phyloP scores from a whole-genome alignment of 2,329 filamentous ascomycete species.

The Neofusicoccum kwambonambiense region DNA sequence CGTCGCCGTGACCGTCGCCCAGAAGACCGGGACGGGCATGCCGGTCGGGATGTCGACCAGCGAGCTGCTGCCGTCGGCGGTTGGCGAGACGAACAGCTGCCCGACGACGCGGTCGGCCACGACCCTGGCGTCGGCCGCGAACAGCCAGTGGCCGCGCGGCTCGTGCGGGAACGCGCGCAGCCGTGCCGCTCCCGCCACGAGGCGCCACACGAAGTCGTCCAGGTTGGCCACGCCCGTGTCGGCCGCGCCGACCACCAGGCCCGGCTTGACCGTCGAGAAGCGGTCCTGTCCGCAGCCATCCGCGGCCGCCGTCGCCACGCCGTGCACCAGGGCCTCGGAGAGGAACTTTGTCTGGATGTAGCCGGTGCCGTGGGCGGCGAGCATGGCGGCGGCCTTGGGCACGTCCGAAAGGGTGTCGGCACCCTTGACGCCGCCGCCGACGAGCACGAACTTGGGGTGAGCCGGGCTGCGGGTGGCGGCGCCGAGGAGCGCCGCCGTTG shows the following conservation, averaged over 20 bases:
- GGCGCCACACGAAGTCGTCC: not conserved
- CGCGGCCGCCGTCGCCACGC: not conserved
- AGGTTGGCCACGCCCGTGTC: not conserved
- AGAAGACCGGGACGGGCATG: not conserved
- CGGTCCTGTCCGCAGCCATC: not conserved
- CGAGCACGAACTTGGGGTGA: not conserved
- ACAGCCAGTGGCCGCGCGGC: not conserved
- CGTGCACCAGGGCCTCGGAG: not conserved
- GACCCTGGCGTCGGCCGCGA: not conserved
- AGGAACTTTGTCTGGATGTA: not conserved
- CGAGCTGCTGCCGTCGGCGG: not conserved
- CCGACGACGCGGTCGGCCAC: not conserved
- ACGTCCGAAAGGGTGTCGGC: not conserved
- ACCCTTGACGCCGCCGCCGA: not conserved
- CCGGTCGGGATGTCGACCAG: not conserved
- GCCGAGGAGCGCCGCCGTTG: not conserved
- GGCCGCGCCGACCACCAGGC: not conserved
- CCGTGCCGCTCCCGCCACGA: not conserved
- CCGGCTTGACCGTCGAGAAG: not conserved
- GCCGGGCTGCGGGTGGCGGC: not conserved
- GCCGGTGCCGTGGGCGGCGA: not conserved
- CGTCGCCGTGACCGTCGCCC: not conserved
- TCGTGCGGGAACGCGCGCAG: not conserved
- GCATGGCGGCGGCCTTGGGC: not conserved
- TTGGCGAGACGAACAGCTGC: not conserved